Evolutionary conservation across 75 land plant genomes (phyloP).

Genomic region (Cryptomeria japonica): DNA sequence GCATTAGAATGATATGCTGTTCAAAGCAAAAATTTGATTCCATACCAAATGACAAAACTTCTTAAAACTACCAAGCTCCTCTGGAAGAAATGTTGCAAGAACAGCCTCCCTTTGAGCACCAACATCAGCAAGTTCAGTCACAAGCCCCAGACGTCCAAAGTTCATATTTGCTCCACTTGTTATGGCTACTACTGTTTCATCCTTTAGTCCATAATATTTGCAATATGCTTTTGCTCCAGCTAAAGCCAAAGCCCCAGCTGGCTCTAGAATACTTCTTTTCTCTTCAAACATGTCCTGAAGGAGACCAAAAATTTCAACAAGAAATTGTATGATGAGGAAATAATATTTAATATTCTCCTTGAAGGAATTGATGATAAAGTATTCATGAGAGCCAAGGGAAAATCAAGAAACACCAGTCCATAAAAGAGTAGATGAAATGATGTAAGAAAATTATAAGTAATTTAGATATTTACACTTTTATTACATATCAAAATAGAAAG

Average conservation of each 20-base stretch:
- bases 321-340: not conserved
- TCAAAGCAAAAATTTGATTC: not conserved
- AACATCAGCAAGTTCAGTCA: constrained; percentile 80
- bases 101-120: constrained; percentile 76
- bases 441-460: not conserved
- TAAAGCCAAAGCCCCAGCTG: constrained; percentile 80
- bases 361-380: not conserved
- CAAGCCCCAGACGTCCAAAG: constrained; percentile 64
- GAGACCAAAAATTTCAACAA: not conserved
- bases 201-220: constrained; percentile 62
- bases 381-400: not conserved
- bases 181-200: constrained; percentile 64
- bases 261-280: constrained; percentile 82
- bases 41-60: constrained; percentile 49
- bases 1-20: too few relatives aligned
- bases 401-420: not conserved
- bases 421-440: not conserved
- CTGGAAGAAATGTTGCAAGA: constrained; percentile 66
- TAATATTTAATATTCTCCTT: not conserved
- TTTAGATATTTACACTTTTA: not conserved
- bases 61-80: constrained; percentile 61
- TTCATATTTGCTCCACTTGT: constrained; percentile 91
- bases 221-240: constrained; percentile 88
- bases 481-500: not conserved
- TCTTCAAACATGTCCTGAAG: constrained; percentile 87